Evolutionary conservation across 2,329 filamentous ascomycete species (phyloP).

Genomic region (Alternaria hordeiaustralica): DNA sequence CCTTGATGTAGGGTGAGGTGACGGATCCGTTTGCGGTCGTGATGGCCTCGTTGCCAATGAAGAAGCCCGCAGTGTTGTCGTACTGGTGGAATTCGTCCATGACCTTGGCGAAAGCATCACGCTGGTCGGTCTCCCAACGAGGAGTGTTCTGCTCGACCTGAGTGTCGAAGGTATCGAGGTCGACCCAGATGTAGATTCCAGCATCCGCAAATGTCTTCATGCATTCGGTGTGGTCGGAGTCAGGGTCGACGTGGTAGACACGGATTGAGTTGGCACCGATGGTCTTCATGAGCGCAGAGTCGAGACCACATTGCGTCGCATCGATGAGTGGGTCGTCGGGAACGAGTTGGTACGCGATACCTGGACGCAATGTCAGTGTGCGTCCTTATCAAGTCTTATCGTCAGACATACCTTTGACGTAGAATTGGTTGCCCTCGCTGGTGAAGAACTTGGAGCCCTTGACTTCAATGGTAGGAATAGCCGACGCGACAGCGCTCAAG

Average conservation of each 20-base stretch:
- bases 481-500: constrained; percentile 46
- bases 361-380: constrained; percentile 52
- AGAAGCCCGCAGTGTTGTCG: constrained; percentile 77
- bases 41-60: constrained; percentile 87
- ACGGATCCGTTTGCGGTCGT: constrained; percentile 62
- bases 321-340: constrained; percentile 78
- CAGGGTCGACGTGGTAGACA: constrained; percentile 83
- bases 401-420: constrained; percentile 70
- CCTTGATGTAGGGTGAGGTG: constrained; percentile 83
- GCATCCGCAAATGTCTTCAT: constrained; percentile 81
- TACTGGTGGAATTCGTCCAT: constrained; percentile 80
- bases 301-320: constrained; percentile 75
- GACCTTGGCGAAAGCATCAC: constrained; percentile 70
- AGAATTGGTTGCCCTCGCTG: constrained; percentile 80
- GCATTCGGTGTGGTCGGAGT: constrained; percentile 74
- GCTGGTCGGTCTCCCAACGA: constrained; percentile 76
- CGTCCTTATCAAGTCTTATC: background rate
- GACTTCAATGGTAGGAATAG: constrained; percentile 63
- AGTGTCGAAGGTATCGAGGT: constrained; percentile 74
- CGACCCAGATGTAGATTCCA: constrained; percentile 76
- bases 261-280: constrained; percentile 85
- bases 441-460: constrained; percentile 87
- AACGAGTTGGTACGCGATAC: constrained; percentile 73
- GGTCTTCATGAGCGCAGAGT: constrained; percentile 78
- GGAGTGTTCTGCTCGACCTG: constrained; percentile 70